Base-by-base conservation (phyloP, 257 asterid genomes). In the Solanum bukasovii region DNA sequence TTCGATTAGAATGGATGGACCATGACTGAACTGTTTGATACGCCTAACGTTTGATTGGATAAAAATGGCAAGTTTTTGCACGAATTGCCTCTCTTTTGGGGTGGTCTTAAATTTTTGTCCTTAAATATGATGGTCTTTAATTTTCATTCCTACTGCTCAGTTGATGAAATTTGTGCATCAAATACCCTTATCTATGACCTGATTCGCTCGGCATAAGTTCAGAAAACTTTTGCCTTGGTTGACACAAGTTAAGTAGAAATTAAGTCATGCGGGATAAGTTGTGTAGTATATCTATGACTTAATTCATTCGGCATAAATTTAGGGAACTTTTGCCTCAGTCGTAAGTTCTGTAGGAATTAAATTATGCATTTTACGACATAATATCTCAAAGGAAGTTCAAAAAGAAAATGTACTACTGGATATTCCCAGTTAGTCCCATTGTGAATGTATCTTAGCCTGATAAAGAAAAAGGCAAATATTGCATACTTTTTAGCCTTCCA, bases 321-420 rank as follows among this genome's bases (percentile, higher is more conserved):
- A 5, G 63, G 1, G 0, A 52, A 52, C 9, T 52, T 52, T 52
- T 52, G 61, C 8, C 61, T 16, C 61, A 1, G 1, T 49, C 61
- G 7, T 46, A 46, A 46, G 59, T 46, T 46, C 59, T 2, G 3
- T 46, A 46, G 7, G 59, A 13, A 46, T 46, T 46, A 46, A 46
- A 13, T 46, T 46, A 46, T 46, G 59, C 20, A 46, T 46, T 46
- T 46, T 46, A 46, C 59, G 2, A 16, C 61, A 49, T 49, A 49
- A 49, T 49, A 90, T 92, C 92, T 78, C 91, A 87, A 34, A 93
- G 98, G 91, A 95, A 95, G 92, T 91, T 93, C 29, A 91, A 88
- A 86, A 92, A 85, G 89, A 92, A 92, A 89, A 87, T 59, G 12
- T 20, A 20, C 67, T 59, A 3, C 25, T 59, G 11, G 25, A 59